Conservation (phyloP, 192 early-diverging fungal genomes). For the Coemansia sp. region DNA sequence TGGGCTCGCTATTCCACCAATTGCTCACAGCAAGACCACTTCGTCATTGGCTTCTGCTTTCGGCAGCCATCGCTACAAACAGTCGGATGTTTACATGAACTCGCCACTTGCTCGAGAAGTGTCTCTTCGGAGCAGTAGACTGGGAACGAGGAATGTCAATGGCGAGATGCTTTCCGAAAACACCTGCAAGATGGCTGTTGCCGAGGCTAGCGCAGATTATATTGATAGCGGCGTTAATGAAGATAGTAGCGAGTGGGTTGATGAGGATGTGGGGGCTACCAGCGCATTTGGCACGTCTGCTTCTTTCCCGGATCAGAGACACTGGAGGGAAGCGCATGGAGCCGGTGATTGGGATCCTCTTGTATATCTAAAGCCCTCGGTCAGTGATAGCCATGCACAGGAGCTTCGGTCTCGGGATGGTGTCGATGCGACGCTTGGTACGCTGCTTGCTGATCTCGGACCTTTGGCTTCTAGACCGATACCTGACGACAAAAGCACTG, state of each 20-base stretch:
- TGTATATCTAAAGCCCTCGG: conserved; percentile 23
- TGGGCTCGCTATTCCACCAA: background rate
- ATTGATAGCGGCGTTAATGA: background rate
- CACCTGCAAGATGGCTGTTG: background rate
- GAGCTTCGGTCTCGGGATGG: background rate
- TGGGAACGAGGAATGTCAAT: too few species aligned
- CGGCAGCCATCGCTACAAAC: background rate
- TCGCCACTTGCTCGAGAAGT: too few species aligned
- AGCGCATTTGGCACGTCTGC: background rate
- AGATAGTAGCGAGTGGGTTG: conserved; percentile 5
- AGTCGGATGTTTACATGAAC: background rate
- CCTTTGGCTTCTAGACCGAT: background rate
- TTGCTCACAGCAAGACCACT: conserved; percentile 3
- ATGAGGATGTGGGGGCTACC: background rate
- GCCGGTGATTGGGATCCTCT: conserved; percentile 33
- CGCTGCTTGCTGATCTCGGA: conserved; percentile 24
- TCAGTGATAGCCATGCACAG: background rate
- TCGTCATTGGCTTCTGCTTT: background rate
- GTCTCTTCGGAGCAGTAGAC: too few species aligned
- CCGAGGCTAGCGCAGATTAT: background rate
- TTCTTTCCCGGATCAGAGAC: background rate
- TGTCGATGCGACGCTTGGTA: conserved; percentile 21
- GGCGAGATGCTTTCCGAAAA: too few species aligned
- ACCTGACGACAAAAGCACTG: background rate
- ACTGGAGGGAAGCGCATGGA: background rate